A percentile compares a stretch with the other conserved stretches of the same genome.
Evolutionary conservation across 2,329 filamentous ascomycete species (phyloP).

Genomic region (Setomelanomma holmii): DNA sequence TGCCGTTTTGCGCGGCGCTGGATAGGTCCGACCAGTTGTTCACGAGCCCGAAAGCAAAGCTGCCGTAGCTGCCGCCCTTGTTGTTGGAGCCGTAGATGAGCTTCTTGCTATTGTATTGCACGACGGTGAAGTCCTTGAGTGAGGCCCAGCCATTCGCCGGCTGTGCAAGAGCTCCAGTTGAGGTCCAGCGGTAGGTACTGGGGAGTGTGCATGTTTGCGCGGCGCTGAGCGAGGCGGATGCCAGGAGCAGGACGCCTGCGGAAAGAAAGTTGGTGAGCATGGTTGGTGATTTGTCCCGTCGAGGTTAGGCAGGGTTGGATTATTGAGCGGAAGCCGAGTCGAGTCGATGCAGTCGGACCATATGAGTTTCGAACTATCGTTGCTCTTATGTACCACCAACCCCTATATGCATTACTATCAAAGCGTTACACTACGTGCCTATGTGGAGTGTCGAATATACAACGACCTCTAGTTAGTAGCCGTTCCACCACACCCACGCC

Average conservation of each 20-base stretch:
- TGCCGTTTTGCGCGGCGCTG: constrained; percentile 60
- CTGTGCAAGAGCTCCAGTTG: constrained; percentile 57
- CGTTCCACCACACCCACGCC: not conserved
- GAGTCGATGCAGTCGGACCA: too few relatives aligned
- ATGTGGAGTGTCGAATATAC: too few relatives aligned
- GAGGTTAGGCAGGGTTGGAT: not conserved
- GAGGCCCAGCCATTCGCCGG: constrained; percentile 63
- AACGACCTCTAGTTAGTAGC: too few relatives aligned
- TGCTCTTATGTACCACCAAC: too few relatives aligned
- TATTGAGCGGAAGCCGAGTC: too few relatives aligned
- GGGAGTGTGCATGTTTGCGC: constrained; percentile 58
- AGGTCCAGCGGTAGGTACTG: constrained; percentile 64
- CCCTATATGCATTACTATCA: too few relatives aligned
- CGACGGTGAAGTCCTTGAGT: constrained; percentile 69
- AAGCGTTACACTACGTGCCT: too few relatives aligned
- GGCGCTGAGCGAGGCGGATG: constrained; percentile 10
- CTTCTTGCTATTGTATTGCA: constrained; percentile 63
- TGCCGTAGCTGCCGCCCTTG: constrained; percentile 58
- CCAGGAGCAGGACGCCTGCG: constrained; percentile 15
- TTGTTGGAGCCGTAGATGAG: constrained; percentile 67
- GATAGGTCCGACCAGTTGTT: constrained; percentile 61
- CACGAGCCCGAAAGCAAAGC: constrained; percentile 66
- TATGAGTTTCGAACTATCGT: too few relatives aligned
- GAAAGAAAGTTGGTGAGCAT: constrained; percentile 3
- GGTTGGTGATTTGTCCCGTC: not conserved